Conservation (phyloP, 805 yeast genomes). For the Soucietia sequanensis region DNA sequence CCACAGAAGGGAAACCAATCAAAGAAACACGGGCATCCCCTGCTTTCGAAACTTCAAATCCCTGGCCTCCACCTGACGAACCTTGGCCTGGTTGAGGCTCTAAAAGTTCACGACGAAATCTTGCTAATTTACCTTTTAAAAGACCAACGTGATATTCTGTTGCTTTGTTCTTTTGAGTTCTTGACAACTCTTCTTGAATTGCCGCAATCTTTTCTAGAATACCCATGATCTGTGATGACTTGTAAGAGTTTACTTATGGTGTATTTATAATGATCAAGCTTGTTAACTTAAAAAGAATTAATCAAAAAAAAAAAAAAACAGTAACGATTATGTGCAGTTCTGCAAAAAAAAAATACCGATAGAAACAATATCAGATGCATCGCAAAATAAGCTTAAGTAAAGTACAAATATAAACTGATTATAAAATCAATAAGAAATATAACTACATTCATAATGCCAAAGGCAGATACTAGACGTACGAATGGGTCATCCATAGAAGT, state of each 20-base stretch:
- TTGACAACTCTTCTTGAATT: constrained; percentile 89
- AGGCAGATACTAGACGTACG: constrained; percentile 9
- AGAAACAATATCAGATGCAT: no score
- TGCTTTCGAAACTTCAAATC: constrained; percentile 91
- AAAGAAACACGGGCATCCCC: constrained; percentile 96
- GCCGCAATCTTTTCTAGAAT: constrained; percentile 71
- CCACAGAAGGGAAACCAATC: constrained; percentile 97
- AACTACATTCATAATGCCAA: constrained; percentile 5
- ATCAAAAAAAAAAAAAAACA: no score
- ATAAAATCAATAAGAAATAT: no score
- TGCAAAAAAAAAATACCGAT: no score
- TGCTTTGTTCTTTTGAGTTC: constrained; percentile 97
- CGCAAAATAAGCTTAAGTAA: no score
- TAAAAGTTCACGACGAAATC: constrained; percentile 84
- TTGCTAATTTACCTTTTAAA: constrained; percentile 89
- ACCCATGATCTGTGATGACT: no score
- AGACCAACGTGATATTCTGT: constrained; percentile 96
- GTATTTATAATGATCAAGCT: no score
- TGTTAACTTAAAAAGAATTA: no score
- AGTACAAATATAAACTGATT: no score
- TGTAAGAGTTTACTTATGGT: no score
- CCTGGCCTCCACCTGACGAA: constrained; percentile 74
- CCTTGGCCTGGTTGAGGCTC: constrained; percentile 84
- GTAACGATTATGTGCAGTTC: no score
- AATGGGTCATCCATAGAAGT: constrained; percentile 23